These are phyloP conservation scores for Arabis alpina DNA, from an alignment of 345 rosid species.

Conservation along the genomic window DNA sequence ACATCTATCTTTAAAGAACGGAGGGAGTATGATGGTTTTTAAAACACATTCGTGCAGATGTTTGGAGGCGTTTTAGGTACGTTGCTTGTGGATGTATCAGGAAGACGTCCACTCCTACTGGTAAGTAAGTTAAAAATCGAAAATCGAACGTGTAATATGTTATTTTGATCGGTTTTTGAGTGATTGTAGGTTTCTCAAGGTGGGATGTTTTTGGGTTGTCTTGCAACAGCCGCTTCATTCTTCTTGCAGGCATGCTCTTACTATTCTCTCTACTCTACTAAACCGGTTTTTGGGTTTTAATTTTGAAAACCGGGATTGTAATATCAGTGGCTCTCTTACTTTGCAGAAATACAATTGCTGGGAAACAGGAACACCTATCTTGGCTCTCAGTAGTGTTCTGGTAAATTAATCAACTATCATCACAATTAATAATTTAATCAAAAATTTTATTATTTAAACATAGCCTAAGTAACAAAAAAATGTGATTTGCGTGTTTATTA, in stretches of 20 bases:
- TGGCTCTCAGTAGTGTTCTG: conserved; percentile 39
- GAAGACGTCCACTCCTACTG: conserved; percentile 77
- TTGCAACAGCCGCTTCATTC: conserved; percentile 61
- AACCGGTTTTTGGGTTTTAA: conserved; percentile 1
- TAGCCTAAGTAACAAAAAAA: neutral
- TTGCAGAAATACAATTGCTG: conserved; percentile 54
- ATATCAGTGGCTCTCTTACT: neutral
- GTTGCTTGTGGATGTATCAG: conserved; percentile 71
- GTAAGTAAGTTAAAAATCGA: conserved; percentile 39
- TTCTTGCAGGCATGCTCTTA: conserved; percentile 52
- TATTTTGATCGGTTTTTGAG: neutral
- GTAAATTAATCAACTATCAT: conserved; percentile 11
- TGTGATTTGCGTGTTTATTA: neutral
- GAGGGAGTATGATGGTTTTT: neutral
- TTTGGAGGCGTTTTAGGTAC: conserved; percentile 72
- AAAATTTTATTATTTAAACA: neutral
- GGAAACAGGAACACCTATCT: conserved; percentile 38
- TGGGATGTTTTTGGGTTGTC: conserved; percentile 79
- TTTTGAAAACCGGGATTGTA: neutral
- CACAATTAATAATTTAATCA: neutral
- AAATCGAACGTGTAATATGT: neutral
- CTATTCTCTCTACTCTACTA: neutral
- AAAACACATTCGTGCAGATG: conserved; percentile 49
- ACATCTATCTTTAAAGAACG: no score
- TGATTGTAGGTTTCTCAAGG: conserved; percentile 60